Conservation (phyloP, 2,329 filamentous ascomycete species). For the Blastomyces parvus region DNA sequence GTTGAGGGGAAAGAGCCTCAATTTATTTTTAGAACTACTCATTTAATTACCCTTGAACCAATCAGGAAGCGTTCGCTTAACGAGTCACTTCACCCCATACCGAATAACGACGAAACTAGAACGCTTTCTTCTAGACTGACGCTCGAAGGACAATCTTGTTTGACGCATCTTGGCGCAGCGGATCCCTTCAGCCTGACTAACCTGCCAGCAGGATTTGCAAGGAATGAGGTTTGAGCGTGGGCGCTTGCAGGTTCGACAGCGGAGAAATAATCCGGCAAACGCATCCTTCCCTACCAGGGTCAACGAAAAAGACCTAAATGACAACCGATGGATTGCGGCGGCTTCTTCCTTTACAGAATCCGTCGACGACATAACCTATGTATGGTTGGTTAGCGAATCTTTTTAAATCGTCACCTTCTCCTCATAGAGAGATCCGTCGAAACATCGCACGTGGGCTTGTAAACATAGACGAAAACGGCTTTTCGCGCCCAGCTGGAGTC, state of each 20-base stretch:
- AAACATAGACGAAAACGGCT: too few relatives aligned
- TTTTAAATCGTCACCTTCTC: too few relatives aligned
- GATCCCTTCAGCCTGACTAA: neutral
- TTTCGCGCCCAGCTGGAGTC: too few relatives aligned
- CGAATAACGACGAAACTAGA: neutral
- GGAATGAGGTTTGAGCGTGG: neutral
- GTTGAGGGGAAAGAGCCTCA: too few relatives aligned
- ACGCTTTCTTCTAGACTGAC: neutral
- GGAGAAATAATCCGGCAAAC: neutral
- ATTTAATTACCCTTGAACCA: neutral
- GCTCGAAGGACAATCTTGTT: neutral
- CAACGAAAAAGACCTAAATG: too few relatives aligned
- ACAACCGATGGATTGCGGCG: too few relatives aligned
- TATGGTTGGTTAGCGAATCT: too few relatives aligned
- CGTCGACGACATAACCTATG: too few relatives aligned
- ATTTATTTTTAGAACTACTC: neutral
- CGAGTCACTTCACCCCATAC: neutral
- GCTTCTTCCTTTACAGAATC: too few relatives aligned
- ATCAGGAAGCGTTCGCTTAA: neutral
- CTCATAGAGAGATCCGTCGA: too few relatives aligned
- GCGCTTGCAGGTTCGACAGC: neutral
- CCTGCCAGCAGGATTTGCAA: neutral
- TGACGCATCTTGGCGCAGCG: neutral
- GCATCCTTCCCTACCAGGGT: too few relatives aligned
- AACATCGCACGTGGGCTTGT: too few relatives aligned